Percentiles rank a stretch among this genome's conserved stretches.
Evolutionary conservation across 2,329 filamentous ascomycete genomes (phyloP).

Genomic region (Metarhizium brunneum): DNA sequence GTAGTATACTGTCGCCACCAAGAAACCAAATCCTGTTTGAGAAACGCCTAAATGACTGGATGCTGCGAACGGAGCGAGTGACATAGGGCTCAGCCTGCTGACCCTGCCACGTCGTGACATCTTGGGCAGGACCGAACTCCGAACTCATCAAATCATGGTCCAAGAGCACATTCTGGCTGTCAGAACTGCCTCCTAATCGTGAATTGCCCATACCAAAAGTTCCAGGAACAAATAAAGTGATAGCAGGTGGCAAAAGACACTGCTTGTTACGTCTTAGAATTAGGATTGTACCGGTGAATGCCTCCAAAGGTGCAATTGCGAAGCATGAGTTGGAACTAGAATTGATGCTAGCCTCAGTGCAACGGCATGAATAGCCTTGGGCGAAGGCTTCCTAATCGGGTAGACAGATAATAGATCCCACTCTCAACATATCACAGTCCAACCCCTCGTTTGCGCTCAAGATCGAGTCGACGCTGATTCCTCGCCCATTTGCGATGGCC

Average conservation of each 20-base stretch:
- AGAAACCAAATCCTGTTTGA: too few relatives aligned
- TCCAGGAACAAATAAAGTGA: neutral
- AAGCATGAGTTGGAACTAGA: neutral
- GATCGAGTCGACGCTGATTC: conserved; percentile 32
- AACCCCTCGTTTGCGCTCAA: conserved; percentile 37
- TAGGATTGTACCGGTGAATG: neutral
- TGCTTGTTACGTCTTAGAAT: neutral
- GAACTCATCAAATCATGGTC: neutral
- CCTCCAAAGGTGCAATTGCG: neutral
- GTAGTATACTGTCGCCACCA: too few relatives aligned
- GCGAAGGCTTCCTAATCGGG: conserved; percentile 13
- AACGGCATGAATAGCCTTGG: neutral
- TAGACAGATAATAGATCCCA: conserved; percentile 37
- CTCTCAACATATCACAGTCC: conserved; percentile 34
- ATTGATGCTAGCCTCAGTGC: neutral
- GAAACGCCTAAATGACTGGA: too few relatives aligned
- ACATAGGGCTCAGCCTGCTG: too few relatives aligned
- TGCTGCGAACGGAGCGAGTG: too few relatives aligned
- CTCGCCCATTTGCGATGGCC: conserved; percentile 34
- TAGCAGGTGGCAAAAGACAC: neutral
- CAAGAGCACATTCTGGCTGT: neutral
- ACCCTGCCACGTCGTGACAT: neutral
- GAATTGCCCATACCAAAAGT: neutral
- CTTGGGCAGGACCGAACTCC: neutral
- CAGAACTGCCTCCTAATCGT: neutral